A percentile compares a stretch with the other conserved stretches of the same genome.
Evolutionary conservation across 805 yeast genomes (phyloP).

Genomic region (Myxozyma melibiosi): DNA sequence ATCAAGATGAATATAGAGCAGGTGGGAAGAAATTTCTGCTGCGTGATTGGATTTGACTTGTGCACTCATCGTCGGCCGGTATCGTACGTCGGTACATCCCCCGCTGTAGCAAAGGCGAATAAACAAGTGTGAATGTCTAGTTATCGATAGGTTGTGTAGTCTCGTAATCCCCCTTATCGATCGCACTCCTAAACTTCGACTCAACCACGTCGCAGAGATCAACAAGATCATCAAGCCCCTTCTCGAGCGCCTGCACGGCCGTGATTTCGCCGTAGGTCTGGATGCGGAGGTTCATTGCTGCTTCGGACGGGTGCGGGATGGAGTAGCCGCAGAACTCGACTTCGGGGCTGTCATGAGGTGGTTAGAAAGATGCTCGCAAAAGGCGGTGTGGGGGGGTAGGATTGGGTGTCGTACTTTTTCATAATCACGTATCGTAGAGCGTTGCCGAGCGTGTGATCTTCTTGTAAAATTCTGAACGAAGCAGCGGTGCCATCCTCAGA

Average conservation of each 20-base stretch:
- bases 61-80: too few relatives aligned
- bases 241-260: constrained; percentile 89
- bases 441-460: constrained; percentile 96
- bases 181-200: constrained; percentile 68
- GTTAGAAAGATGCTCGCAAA: not conserved
- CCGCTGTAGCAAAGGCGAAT: too few relatives aligned
- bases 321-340: constrained; percentile 99
- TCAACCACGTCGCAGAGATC: constrained; percentile 85
- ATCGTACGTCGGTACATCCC: too few relatives aligned
- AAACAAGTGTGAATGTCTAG: not conserved
- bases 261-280: constrained; percentile 87
- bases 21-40: too few relatives aligned
- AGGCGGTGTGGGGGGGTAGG: not conserved
- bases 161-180: constrained; percentile 55
- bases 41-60: too few relatives aligned
- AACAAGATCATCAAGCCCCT: constrained; percentile 83
- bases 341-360: constrained; percentile 57
- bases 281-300: constrained; percentile 83
- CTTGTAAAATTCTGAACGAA: constrained; percentile 88
- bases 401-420: constrained; percentile 67
- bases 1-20: too few relatives aligned
- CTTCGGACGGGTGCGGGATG: constrained; percentile 96
- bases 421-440: constrained; percentile 90
- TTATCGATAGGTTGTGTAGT: constrained; percentile 3
- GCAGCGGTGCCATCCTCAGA: constrained; percentile 94